Base-by-base conservation (phyloP, 352 stramenopile genomes). In the Thraustotheca clavata region DNA sequence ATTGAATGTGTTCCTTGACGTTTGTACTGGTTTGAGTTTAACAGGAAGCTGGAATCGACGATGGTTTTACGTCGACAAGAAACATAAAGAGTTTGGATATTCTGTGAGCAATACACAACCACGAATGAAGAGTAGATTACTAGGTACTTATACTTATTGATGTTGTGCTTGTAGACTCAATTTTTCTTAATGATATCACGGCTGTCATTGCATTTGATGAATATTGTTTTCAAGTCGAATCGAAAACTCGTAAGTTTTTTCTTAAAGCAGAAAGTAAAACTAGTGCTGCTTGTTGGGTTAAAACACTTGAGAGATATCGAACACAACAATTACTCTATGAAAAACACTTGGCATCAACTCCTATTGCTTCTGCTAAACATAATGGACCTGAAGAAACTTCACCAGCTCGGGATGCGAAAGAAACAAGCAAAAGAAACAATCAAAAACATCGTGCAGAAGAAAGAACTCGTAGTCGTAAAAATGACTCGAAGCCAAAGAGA, bases 151-250 rank as follows among this genome's bases (percentile, higher is more conserved):
- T 39, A 8, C 11, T 40, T 32, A 29, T 27, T 8, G 16, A 40
- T 55, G 12, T 12, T n/a, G 2, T 49, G 22, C 34, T 26, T 24
- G 8, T 36, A 93, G 84, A 77, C 59, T 89, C 84, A 1, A 90
- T 93, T 52, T 90, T 80, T 47, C 71, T 93, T 34, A 85, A 93
- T 63, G 82, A 93, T 59, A 93, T 93, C 68, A 93, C 82, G n/a
- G 84, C 82, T 0, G 75, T 93, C 47, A 67, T 90, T 35, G 80
- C 89, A 72, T 93, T 91, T 60, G 84, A 93, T 39, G 82, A 93
- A 41, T 89, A 80, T 34, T 82, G 89, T 38, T 93, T 93, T 49
- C 84, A 93, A 47, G 81, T 93, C 39, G 84, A 93, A 52, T 88
- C 80, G 62, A 76, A 79, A 14, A 89, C 76, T 29, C 82, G 82